These are phyloP conservation scores for Oryza rufipogon DNA, from an alignment of 176 grass and related monocot species.

Conservation along the genomic window DNA sequence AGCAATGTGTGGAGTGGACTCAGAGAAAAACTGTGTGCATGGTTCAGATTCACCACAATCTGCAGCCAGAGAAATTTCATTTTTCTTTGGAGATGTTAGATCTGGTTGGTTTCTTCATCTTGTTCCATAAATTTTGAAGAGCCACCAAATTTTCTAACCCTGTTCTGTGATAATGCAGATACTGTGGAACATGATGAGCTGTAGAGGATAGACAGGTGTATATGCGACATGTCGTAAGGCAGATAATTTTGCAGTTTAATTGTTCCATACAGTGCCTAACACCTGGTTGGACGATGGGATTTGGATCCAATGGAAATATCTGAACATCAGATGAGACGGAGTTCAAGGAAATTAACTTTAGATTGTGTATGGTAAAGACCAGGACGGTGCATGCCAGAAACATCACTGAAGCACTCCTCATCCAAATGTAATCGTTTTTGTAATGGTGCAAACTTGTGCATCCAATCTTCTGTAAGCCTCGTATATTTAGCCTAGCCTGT, in stretches of 20 bases:
- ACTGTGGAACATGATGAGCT: slow-evolving; percentile 68
- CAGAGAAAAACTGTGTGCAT: slow-evolving; percentile 87
- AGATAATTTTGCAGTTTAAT: slow-evolving; percentile 17
- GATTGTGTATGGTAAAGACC: not conserved
- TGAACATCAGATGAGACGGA: not conserved
- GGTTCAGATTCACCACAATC: slow-evolving; percentile 87
- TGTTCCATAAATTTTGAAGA: not conserved
- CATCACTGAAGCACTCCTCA: not conserved
- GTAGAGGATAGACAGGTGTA: slow-evolving; percentile 31
- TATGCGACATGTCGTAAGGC: not conserved
- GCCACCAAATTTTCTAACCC: slow-evolving; percentile 26
- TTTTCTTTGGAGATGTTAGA: slow-evolving; percentile 71
- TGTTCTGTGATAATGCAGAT: slow-evolving; percentile 40
- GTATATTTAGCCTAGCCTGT: no score
- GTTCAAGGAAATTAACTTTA: not conserved
- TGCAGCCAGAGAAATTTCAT: slow-evolving; percentile 78
- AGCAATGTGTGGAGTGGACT: slow-evolving; percentile 80
- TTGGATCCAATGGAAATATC: not conserved
- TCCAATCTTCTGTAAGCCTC: no score
- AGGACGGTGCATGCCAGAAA: not conserved
- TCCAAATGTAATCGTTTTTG: not conserved
- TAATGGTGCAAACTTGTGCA: not conserved
- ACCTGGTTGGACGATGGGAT: not conserved
- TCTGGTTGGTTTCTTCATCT: slow-evolving; percentile 49
- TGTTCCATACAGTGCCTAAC: not conserved